Evolutionary conservation across 169 alveolate genomes (phyloP), one percentile per base, ranked within the genome.

Genomic region (Fabrea salina): DNA sequence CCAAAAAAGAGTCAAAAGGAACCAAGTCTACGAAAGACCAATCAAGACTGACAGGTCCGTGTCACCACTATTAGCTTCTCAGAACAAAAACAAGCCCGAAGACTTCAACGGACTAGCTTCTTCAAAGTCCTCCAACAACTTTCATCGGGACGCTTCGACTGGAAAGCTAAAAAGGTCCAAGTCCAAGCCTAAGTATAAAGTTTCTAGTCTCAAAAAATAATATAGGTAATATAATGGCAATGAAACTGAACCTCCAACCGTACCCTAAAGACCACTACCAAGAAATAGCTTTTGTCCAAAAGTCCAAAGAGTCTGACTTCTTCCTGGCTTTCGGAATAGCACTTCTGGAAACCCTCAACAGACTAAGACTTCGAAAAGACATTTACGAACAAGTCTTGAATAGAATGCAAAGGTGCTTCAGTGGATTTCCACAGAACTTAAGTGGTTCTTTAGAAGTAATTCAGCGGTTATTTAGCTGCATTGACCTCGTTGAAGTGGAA

Each of bases 131-230:
- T 47, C 56, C 19, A 47, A 47, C 56, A 47, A 47, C 56, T 47
- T 47, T n/a, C 56, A 47, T 16, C 16, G 56, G 19, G 56, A n/a
- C 30, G 19, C 56, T n/a, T 47, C 56, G 2, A 25, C 19, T n/a
- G 56, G 25, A 3, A 27, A 61, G 32, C 51, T 61, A 51, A 61
- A 30, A 35, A 61, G n/a, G 22, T 8, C 44, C 1, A 27, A 61
- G 74, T 61, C 19, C 32, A n/a, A 61, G 74, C n/a, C n/a, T 61
- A 27, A 27, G n/a, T 8, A 37, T 61, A 61, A 27, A 27, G 54
- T 13, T 7, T 11, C 16, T 11, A 16, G 74, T 61, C 5, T 25
- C 16, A 25, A 47, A n/a, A 25, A n/a, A n/a, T 1, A n/a, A 47
- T 47, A 47, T 25, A 47, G 16, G 30, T 47, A 47, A 25, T 16